phyloP scores from a whole-genome alignment of 2,329 filamentous ascomycete species.

The Salinomyces thailandicus region DNA sequence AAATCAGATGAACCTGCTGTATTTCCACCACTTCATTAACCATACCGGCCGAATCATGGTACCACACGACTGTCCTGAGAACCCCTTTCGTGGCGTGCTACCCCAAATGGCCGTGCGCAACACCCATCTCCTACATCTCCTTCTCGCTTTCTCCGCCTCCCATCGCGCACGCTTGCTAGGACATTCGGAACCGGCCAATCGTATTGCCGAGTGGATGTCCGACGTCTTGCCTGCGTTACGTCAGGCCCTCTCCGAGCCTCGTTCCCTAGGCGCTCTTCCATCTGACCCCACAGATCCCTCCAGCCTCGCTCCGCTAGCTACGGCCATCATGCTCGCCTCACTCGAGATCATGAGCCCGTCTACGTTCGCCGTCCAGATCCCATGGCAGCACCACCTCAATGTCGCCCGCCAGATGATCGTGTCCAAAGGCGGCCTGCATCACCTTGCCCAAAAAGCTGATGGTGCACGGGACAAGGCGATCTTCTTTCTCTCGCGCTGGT shows the following conservation, averaged over 20 bases:
- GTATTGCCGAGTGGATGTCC: constrained; percentile 71
- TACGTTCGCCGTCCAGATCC: constrained; percentile 67
- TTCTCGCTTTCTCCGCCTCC: constrained; percentile 75
- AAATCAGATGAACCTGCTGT: constrained; percentile 72
- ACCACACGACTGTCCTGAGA: constrained; percentile 51
- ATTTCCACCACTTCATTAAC: constrained; percentile 65
- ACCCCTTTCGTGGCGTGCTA: constrained; percentile 50
- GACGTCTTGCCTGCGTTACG: constrained; percentile 67
- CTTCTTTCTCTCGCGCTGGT: constrained; percentile 71
- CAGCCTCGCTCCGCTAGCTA: constrained; percentile 63
- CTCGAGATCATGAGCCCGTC: constrained; percentile 75
- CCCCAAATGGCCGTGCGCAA: constrained; percentile 59
- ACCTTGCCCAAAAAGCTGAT: constrained; percentile 28
- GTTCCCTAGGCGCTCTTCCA: constrained; percentile 9
- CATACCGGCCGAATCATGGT: constrained; percentile 62
- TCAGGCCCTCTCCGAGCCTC: constrained; percentile 42
- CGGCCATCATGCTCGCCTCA: constrained; percentile 75
- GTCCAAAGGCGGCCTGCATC: constrained; percentile 49
- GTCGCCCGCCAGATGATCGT: constrained; percentile 67
- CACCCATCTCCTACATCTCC: constrained; percentile 61
- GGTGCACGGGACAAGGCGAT: constrained; percentile 45
- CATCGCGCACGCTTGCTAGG: constrained; percentile 65
- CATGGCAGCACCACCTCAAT: constrained; percentile 70
- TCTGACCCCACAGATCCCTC: constrained; percentile 45
- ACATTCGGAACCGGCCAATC: constrained; percentile 62